phyloP scores from a whole-genome alignment of 495 filamentous ascomycete genomes.

The Chaetomium fimeti region DNA sequence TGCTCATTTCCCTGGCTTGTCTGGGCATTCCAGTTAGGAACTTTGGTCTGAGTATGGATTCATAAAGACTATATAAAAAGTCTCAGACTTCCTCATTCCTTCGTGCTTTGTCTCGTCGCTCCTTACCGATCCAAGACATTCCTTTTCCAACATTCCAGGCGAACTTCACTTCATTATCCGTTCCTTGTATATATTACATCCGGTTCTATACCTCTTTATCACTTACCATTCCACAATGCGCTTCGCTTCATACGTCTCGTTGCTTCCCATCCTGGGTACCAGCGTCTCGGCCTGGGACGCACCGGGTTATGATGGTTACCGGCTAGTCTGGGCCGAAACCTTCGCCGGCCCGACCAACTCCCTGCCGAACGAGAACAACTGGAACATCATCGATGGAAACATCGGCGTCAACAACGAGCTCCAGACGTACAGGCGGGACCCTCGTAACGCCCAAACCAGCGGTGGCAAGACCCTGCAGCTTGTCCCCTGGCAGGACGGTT shows the following conservation, averaged over 20 bases:
- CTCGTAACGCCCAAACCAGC: conserved; percentile 43
- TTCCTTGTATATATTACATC: conserved; percentile 10
- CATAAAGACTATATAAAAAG: neutral
- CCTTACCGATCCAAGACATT: conserved; percentile 14
- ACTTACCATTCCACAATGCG: conserved; percentile 22
- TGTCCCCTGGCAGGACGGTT: conserved; percentile 42
- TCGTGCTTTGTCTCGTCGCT: neutral
- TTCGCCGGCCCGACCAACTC: conserved; percentile 37
- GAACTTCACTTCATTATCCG: neutral
- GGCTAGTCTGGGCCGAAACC: conserved; percentile 41
- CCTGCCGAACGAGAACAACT: conserved; percentile 37
- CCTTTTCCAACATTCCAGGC: conserved; percentile 8
- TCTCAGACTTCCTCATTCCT: neutral
- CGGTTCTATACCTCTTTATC: neutral
- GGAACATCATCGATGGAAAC: conserved; percentile 44
- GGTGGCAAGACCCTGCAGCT: conserved; percentile 48
- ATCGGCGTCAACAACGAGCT: conserved; percentile 46
- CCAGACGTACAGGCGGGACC: conserved; percentile 42
- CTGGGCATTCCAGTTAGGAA: neutral
- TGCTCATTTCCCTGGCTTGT: neutral
- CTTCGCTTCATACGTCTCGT: conserved; percentile 15
- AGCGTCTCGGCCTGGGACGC: conserved; percentile 34
- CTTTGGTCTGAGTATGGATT: neutral
- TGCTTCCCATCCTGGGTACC: conserved; percentile 21
- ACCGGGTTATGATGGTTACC: conserved; percentile 38